phyloP scores from a whole-genome alignment of 1,284 basidiomycete genomes.

The Cystobasidium sp. region DNA sequence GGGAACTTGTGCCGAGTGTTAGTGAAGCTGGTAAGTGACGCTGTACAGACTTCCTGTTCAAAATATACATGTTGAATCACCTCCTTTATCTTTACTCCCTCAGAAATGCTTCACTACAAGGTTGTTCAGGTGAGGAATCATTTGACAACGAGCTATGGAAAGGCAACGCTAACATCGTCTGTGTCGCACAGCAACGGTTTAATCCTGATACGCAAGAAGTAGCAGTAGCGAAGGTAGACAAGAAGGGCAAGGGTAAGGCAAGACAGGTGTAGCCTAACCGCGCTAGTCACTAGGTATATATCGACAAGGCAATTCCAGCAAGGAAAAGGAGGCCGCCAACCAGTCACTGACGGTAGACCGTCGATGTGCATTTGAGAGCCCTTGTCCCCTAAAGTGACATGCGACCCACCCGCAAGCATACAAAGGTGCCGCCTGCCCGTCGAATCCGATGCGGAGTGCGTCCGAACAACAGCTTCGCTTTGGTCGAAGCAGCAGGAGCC shows the following conservation, averaged over 20 bases:
- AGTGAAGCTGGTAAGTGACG: conserved; percentile 86
- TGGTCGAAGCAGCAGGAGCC: too few species aligned
- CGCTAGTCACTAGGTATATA: too few species aligned
- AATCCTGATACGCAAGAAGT: conserved; percentile 23
- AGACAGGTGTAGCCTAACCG: neutral
- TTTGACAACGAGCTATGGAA: neutral
- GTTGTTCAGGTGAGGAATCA: conserved; percentile 3
- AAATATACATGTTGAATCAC: neutral
- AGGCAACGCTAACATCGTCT: neutral
- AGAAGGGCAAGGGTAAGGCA: conserved; percentile 29
- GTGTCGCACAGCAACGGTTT: conserved; percentile 16
- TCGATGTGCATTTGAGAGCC: too few species aligned
- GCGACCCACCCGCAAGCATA: too few species aligned
- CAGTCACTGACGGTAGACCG: too few species aligned
- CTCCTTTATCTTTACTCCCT: neutral
- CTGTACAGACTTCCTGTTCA: conserved; percentile 61
- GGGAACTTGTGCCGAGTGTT: conserved; percentile 82
- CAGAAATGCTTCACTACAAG: conserved; percentile 34
- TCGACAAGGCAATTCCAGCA: too few species aligned
- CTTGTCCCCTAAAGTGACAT: too few species aligned
- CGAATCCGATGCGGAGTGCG: too few species aligned
- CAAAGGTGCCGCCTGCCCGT: too few species aligned
- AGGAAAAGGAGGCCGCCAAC: too few species aligned
- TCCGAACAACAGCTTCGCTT: too few species aligned
- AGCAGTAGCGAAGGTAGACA: neutral